Base-by-base conservation (phyloP, 495 filamentous ascomycete genomes). In the Aspergillus nanangensis region DNA sequence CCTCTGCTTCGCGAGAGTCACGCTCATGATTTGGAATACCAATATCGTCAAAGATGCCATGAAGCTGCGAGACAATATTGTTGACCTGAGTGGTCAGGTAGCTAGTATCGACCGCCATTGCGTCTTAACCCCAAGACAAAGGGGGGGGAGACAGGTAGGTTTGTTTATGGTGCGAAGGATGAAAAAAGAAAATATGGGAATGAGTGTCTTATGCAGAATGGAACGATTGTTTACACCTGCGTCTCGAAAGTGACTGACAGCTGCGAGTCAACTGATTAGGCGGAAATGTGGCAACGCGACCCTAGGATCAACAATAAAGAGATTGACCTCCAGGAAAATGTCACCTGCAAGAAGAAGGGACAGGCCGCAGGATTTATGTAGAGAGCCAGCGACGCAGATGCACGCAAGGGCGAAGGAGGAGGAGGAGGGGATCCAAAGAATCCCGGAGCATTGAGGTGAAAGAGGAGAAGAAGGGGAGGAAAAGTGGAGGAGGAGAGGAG, bases 1-100 rank as follows among this genome's bases (percentile, higher is more conserved):
- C 89, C 79, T 94, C 85, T 56, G 86, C 75, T 62, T 97, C 90
- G 47, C 94, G 77, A 4, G 78, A 74, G 48, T 96, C 90, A 50
- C 94, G 83, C 68, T 96, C 93, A 81, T 94, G 88, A 57, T 67
- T 80, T 14, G 90, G 76, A 34, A 99, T 83, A 27, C 93, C 93
- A 55, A 99, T 96, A 52, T 97, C 92, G 65, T 97, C 93, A 57
- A 94, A 99, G 38, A 96, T 77, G 34, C 85, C 86, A 69, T 96
- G 91, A 36, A 99, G 76, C 67, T 95, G 87, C 60, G 78, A 77
- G 55, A 95, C 86, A 58, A 95, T 96, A 53, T 81, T 90, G 54
- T 88, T 88, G 65, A 96, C 88, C 78, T 96, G 91, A 59, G 91
- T 88, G 56, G 88, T 85, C 62, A 96, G 72, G 60, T 94, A 92